Percentiles rank a stretch among this genome's conserved stretches.
Evolutionary conservation across 2,329 filamentous ascomycete genomes (phyloP).

Genomic region (Fusarium concolor): DNA sequence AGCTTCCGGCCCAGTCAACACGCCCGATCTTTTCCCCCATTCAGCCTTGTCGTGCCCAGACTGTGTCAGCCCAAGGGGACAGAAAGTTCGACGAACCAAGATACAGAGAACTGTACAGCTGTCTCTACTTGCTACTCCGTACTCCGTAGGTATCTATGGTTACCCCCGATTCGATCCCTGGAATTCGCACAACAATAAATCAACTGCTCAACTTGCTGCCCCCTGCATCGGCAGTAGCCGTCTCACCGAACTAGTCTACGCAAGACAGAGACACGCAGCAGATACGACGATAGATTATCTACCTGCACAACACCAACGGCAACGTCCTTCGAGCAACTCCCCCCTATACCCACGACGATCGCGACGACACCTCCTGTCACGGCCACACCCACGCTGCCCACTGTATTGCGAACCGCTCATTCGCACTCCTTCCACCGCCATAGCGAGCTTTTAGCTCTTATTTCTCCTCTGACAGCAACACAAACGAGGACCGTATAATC

Average conservation of each 20-base stretch:
- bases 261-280: constrained; percentile 45
- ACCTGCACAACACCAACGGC: constrained; percentile 28
- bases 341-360: constrained; percentile 26
- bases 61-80: constrained; percentile 37
- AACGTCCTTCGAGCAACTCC: constrained; percentile 10
- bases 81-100: constrained; percentile 35
- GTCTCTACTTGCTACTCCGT: constrained; percentile 7
- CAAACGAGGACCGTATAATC: constrained; percentile 18
- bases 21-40: constrained; percentile 33
- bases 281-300: constrained; percentile 26
- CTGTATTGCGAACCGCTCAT: constrained; percentile 19
- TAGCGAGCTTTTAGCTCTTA: constrained; percentile 26
- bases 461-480: constrained; percentile 18
- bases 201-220: constrained; percentile 31
- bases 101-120: constrained; percentile 15
- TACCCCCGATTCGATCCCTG: constrained; percentile 26
- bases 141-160: constrained; percentile 14
- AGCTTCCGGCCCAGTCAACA: constrained; percentile 36
- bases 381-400: constrained; percentile 13
- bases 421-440: constrained; percentile 21
- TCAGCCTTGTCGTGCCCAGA: constrained; percentile 36
- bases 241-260: constrained; percentile 40
- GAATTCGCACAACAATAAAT: constrained; percentile 30
- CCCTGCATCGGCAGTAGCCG: constrained; percentile 44
- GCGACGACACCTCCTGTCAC: constrained; percentile 27